Evolutionary conservation across 257 asterid genomes (phyloP).

Genomic region (Solanum chaucha): DNA sequence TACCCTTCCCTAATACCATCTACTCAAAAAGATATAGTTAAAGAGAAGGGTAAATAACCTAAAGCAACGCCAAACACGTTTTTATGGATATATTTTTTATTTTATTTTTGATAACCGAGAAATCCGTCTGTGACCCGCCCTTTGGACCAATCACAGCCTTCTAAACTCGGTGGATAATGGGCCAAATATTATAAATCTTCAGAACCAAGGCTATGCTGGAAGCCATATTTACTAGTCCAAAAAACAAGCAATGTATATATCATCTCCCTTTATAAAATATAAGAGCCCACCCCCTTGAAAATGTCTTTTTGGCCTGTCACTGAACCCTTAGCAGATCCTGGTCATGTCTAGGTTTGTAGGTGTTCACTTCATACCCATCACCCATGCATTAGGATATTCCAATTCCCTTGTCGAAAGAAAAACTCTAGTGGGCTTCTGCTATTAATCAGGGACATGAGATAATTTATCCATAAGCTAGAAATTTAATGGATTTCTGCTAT

Average conservation of each 20-base stretch:
- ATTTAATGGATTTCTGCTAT: neutral
- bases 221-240: neutral
- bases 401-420: neutral
- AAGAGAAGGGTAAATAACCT: neutral
- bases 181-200: neutral
- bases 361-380: neutral
- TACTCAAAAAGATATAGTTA: neutral
- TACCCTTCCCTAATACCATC: neutral
- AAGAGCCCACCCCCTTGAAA: neutral
- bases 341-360: neutral
- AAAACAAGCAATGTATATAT: neutral
- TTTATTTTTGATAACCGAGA: no score
- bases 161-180: no score
- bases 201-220: neutral
- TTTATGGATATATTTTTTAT: neutral
- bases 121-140: no score
- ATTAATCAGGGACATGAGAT: neutral
- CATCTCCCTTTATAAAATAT: neutral
- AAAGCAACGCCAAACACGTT: neutral
- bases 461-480: neutral
- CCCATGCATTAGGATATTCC: neutral
- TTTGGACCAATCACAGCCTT: no score
- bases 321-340: neutral
- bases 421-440: neutral
- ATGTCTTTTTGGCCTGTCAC: neutral